Base-by-base conservation (phyloP, 2,329 filamentous ascomycete genomes). In the Alternaria burnsii region DNA sequence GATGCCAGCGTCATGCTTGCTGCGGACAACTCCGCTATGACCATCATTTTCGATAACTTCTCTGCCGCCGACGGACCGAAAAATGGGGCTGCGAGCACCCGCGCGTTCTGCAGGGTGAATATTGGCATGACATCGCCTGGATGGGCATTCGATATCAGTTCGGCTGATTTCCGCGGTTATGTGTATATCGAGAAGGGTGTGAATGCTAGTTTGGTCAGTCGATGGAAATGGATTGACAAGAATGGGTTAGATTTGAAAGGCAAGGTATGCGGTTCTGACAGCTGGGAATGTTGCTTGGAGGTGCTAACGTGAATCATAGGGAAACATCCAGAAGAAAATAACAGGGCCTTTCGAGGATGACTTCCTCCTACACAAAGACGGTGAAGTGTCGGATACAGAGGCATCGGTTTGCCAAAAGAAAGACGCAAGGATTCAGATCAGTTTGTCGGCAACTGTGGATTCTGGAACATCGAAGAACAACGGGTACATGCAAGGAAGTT, bases 211-310 rank as follows among this genome's bases (percentile, higher is more conserved):
- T 55, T 74, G 24, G 70, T 72, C 11, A 71, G 66, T 53, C 43
- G 71, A 18, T 74, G 72, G 72, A 73, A 74, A 50, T 74, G 71
- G 70, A 65, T 71, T 24, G 67, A 72, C 59, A 62, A 24, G 6
- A 67, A 55, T 38, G 69, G 67, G 1, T 34, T 53, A 2, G 72
- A 73, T 59, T 41, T 72, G 48, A 63, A 67, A 32, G 70, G 71
- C 30, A 74, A 73, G 64, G 72, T 73, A 59, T 20, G 65, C n/a
- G 11, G 24, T 40, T 20, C 1, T 16, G 4, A 4, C 4, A 12
- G 9, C 16, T 36, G 16, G 7, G 3, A 22, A 10, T 32, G 44
- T 11, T 32, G 16, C 16, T 9, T 43, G 4, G 6, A 18, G 11
- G 34, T 43, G 22, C 14, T 47, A 10, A 55, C 12, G 1, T 14